Percentiles rank a stretch among this genome's conserved stretches.
Evolutionary conservation across 805 yeast genomes (phyloP).

Genomic region (Yamadazyma sp.): DNA sequence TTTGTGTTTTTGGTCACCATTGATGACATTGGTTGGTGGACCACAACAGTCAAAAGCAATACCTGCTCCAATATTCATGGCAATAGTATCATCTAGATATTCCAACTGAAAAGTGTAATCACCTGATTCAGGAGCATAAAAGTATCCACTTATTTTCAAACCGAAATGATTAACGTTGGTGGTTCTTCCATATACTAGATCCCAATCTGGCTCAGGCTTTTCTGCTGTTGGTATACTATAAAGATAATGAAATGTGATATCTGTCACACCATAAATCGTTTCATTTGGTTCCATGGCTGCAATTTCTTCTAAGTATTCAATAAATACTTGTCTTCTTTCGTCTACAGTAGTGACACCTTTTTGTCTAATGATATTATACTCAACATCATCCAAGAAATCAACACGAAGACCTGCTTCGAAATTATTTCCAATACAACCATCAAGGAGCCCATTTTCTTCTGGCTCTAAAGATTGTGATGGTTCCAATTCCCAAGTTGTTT

Average conservation of each 20-base stretch:
- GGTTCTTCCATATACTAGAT: slow-evolving; percentile 5
- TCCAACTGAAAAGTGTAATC: slow-evolving; percentile 1
- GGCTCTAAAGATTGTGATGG: no score
- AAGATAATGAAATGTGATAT: background rate
- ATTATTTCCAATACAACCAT: no score
- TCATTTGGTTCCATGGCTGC: background rate
- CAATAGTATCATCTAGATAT: background rate
- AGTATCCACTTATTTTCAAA: slow-evolving; percentile 11
- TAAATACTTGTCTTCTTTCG: no score
- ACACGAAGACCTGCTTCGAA: background rate
- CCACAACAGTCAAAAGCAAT: slow-evolving; percentile 3
- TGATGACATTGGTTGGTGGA: background rate
- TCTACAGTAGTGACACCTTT: no score
- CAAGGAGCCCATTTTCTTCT: no score
- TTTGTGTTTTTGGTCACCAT: no score
- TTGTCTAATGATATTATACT: background rate
- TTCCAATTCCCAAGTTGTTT: no score
- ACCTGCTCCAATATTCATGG: background rate
- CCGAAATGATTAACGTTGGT: slow-evolving; percentile 2
- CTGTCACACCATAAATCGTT: slow-evolving; percentile 2
- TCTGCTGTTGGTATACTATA: background rate
- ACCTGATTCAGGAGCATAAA: slow-evolving; percentile 9
- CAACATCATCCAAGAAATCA: background rate
- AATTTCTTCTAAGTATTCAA: background rate
- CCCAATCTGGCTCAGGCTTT: background rate